Conservation (phyloP, 2,329 filamentous ascomycete genomes). For the Coniochaeta prunicola region DNA sequence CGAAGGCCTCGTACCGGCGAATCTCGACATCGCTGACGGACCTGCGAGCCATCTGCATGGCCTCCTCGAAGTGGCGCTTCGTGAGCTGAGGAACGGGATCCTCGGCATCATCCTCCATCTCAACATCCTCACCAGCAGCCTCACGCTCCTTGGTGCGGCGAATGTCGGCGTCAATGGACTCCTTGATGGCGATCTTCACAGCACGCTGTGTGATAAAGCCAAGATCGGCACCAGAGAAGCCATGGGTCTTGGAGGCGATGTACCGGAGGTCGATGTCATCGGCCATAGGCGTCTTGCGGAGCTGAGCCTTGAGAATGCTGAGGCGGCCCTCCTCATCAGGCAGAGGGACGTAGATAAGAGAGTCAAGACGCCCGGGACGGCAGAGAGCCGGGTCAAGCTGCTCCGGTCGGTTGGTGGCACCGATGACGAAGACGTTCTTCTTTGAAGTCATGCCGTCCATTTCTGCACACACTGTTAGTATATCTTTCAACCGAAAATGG, state of each 20-base stretch:
- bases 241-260: slow-evolving; percentile 95
- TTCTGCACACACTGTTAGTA: slow-evolving; percentile 40
- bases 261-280: slow-evolving; percentile 79
- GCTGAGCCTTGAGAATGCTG: slow-evolving; percentile 87
- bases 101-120: slow-evolving; percentile 79
- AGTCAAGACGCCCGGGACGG: slow-evolving; percentile 97
- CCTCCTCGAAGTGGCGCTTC: slow-evolving; percentile 96
- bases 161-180: slow-evolving; percentile 84
- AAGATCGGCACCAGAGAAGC: slow-evolving; percentile 98
- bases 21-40: slow-evolving; percentile 97
- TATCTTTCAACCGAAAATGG: not conserved
- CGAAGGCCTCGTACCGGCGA: slow-evolving; percentile 94
- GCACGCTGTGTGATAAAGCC: slow-evolving; percentile 98
- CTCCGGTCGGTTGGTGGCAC: slow-evolving; percentile 96
- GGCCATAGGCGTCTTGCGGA: slow-evolving; percentile 94
- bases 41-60: slow-evolving; percentile 88
- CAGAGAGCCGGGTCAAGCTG: slow-evolving; percentile 97
- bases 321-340: slow-evolving; percentile 87
- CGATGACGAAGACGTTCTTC: slow-evolving; percentile 99
- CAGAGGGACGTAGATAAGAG: slow-evolving; percentile 94
- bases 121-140: slow-evolving; percentile 70
- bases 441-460: slow-evolving; percentile 99
- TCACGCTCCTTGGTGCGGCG: slow-evolving; percentile 85
- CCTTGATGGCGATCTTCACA: slow-evolving; percentile 98
- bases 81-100: slow-evolving; percentile 95